Evolutionary conservation across 768 basidiomycete genomes (phyloP), one percentile per base, ranked within the genome.

Genomic region (Leccinum uliginosum): DNA sequence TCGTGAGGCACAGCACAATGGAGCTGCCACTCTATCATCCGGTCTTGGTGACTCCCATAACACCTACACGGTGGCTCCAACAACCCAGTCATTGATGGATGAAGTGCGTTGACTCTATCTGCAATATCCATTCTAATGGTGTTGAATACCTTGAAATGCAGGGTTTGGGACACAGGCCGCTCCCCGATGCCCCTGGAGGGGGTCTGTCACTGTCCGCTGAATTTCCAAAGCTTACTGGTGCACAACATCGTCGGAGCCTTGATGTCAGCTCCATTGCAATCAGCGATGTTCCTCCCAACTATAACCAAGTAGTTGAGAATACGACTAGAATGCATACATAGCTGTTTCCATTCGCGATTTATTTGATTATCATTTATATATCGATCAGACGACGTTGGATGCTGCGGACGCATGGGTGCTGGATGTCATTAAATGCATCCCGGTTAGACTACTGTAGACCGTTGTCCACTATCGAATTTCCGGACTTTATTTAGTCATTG

Each of bases 231-330:
- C 50, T 62, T 34, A 40, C 30, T 12, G 40, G 32, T n/a, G 8
- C 19, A 24, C 60, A 30, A 46, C 62, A 9, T 38, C 53, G 27
- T 44, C 58, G n/a, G 47, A 53, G 50, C n/a, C 12, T 30, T n/a
- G 53, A 59, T 47, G 53, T 9, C 21, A 43, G 10, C 49, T 71
- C 69, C 24, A 23, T 60, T 35, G 49, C 55, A 24, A 11, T 23
- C 9, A 60, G 60, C 29, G 67, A 67, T n/a, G 54, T 52, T 24
- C 64, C 69, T 6, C 66, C 67, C 0, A 57, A 67, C 47, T 70
- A 70, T 32, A 55, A 12, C 19, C 66, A 71, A 49, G 66, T 58
- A 5, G 56, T 29, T 40, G 56, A 50, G 44, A 53, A 51, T 12
- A 10, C n/a, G 3, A 19, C 9, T 15, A n/a, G 29, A 10, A 0